Evolutionary conservation across 805 yeast species (phyloP).

Genomic region (Yamadazyma phyllophila): DNA sequence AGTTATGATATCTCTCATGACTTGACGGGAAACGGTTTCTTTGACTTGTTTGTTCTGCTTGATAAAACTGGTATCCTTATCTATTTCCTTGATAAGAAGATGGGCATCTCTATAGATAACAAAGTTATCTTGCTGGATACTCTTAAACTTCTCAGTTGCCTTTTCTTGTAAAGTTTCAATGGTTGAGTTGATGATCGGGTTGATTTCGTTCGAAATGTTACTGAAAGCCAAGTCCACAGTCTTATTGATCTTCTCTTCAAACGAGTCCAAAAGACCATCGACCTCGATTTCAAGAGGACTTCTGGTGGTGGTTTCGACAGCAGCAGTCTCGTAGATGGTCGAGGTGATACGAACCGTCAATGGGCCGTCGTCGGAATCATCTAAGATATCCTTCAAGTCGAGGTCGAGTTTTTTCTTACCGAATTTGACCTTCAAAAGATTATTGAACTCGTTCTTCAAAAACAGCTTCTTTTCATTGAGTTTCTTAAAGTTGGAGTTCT

Average conservation of each 20-base stretch:
- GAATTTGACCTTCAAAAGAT: constrained; percentile 18
- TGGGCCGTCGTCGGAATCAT: constrained; percentile 18
- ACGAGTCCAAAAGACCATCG: constrained; percentile 29
- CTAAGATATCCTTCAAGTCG: constrained; percentile 21
- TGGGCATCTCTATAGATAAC: constrained; percentile 29
- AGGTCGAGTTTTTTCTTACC: constrained; percentile 9
- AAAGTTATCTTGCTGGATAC: constrained; percentile 28
- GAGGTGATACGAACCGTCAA: constrained; percentile 22
- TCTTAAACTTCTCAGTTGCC: constrained; percentile 25
- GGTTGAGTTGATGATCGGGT: constrained; percentile 21
- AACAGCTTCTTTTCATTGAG: constrained; percentile 24
- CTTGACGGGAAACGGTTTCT: constrained; percentile 30
- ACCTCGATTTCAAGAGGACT: constrained; percentile 17
- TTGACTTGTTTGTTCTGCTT: constrained; percentile 16
- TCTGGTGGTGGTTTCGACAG: constrained; percentile 4
- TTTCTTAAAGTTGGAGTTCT: constrained; percentile 13
- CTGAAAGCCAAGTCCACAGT: constrained; percentile 33
- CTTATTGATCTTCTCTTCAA: constrained; percentile 33
- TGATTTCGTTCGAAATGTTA: constrained; percentile 32
- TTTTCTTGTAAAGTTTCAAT: constrained; percentile 25
- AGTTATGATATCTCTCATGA: constrained; percentile 33
- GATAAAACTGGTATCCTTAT: constrained; percentile 33
- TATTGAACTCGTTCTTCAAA: constrained; percentile 24
- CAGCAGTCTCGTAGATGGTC: constrained; percentile 20
- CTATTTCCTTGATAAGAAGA: constrained; percentile 27